phyloP scores from a whole-genome alignment of 202 grass and related monocot genomes.

The Sporobolus alterniflorus region DNA sequence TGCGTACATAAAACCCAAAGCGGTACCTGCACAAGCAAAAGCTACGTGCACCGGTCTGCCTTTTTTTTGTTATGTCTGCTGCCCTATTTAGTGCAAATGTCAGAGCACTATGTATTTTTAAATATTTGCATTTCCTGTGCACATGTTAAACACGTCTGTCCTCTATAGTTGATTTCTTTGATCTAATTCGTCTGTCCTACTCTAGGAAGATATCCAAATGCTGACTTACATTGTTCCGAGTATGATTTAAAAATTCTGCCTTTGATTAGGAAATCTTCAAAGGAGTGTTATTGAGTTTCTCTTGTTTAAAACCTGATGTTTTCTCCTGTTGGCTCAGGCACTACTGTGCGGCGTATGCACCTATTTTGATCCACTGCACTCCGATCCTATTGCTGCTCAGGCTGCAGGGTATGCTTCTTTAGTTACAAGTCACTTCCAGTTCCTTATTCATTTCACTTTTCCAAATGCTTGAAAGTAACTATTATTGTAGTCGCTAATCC shows the following conservation, averaged over 20 bases:
- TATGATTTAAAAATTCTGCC: not conserved
- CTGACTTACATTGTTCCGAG: not conserved
- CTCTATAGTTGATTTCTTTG: not conserved
- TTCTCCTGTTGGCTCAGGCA: conserved; percentile 34
- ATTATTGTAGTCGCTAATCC: not conserved
- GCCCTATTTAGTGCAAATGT: no score
- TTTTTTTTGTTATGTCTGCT: no score
- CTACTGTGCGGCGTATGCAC: conserved; percentile 56
- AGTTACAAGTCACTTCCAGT: not conserved
- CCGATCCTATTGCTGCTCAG: conserved; percentile 61
- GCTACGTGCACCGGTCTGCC: no score
- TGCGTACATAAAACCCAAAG: no score
- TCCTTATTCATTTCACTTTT: not conserved
- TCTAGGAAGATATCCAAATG: not conserved
- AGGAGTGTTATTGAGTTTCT: not conserved
- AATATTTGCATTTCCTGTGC: conserved; percentile 2
- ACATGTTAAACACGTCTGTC: not conserved
- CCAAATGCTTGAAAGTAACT: not conserved
- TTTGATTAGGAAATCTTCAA: not conserved
- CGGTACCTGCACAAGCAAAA: no score
- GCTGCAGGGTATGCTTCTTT: conserved; percentile 55
- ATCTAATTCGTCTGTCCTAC: not conserved
- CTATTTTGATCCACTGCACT: conserved; percentile 75
- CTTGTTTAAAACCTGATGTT: not conserved
- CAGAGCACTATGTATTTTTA: not conserved